phyloP scores from a whole-genome alignment of 2,329 filamentous ascomycete species.

The Stemphylium beticola region DNA sequence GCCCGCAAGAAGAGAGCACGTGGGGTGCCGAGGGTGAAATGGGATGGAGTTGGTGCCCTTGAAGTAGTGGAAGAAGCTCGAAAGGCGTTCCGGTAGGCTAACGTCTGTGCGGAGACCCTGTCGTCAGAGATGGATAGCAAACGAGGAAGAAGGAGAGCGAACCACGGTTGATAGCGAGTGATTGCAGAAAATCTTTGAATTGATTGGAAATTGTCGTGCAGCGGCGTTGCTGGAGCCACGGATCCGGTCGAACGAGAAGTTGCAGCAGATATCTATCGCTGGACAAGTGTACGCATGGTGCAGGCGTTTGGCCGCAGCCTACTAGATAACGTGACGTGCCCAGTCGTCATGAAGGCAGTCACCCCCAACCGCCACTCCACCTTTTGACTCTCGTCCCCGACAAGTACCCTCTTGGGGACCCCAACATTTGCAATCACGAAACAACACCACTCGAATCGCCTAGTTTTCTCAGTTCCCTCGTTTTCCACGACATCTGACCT shows the following conservation, averaged over 20 bases:
- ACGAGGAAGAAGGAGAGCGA: background rate
- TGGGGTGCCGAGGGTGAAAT: constrained; percentile 14
- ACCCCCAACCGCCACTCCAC: constrained; percentile 12
- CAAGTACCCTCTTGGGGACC: constrained; percentile 22
- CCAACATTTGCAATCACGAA: constrained; percentile 7
- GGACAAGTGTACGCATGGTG: background rate
- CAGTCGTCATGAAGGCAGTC: constrained; percentile 5
- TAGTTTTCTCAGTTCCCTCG: background rate
- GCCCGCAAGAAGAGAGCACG: constrained; percentile 24
- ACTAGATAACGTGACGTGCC: constrained; percentile 1
- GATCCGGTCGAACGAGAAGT: no score
- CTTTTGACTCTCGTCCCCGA: constrained; percentile 12
- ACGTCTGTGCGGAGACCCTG: constrained; percentile 21
- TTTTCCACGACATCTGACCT: background rate
- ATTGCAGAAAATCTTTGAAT: no score
- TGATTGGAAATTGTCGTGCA: background rate
- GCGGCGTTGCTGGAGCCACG: background rate
- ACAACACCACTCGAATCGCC: background rate
- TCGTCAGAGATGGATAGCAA: constrained; percentile 6
- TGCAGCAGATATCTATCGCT: no score
- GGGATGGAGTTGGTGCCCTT: constrained; percentile 8
- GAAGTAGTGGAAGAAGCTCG: constrained; percentile 24
- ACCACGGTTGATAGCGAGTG: background rate
- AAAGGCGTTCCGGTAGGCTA: constrained; percentile 7
- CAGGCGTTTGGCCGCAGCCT: background rate